A percentile compares a stretch with the other conserved stretches of the same genome.
phyloP scores from a whole-genome alignment of 1,284 basidiomycete genomes.

The Lentinula novae-zelandiae region DNA sequence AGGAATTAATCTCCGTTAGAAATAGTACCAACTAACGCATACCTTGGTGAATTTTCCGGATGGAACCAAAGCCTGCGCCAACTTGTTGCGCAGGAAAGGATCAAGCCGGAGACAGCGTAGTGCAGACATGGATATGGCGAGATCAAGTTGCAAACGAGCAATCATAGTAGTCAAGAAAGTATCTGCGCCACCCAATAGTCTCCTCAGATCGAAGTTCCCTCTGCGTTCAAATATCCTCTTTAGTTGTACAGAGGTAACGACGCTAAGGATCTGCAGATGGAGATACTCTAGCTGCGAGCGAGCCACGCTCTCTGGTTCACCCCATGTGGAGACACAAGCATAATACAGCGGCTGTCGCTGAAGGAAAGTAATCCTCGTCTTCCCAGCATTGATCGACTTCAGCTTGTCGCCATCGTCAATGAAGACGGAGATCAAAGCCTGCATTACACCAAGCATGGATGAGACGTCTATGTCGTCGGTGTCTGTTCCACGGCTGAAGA shows the following conservation, averaged over 20 bases:
- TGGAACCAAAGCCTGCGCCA: constrained; percentile 76
- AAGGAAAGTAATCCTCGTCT: constrained; percentile 79
- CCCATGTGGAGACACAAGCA: constrained; percentile 87
- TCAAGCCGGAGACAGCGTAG: constrained; percentile 81
- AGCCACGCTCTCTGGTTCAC: constrained; percentile 90
- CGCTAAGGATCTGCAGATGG: constrained; percentile 87
- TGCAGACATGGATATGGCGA: constrained; percentile 78
- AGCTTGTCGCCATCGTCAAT: constrained; percentile 83
- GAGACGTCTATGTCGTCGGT: constrained; percentile 64
- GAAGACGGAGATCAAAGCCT: constrained; percentile 92
- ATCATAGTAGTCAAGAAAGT: constrained; percentile 74
- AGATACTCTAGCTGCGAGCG: constrained; percentile 93
- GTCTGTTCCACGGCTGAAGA: constrained; percentile 42
- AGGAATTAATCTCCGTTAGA: background rate
- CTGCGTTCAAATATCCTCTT: constrained; percentile 82
- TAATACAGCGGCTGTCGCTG: constrained; percentile 88
- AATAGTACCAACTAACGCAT: constrained; percentile 14
- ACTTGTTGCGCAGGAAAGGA: constrained; percentile 59
- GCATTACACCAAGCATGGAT: constrained; percentile 88
- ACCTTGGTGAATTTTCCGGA: constrained; percentile 74
- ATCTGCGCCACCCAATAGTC: constrained; percentile 87
- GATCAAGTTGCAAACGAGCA: constrained; percentile 68
- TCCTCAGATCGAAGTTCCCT: constrained; percentile 88
- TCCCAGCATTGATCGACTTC: constrained; percentile 74
- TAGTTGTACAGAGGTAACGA: constrained; percentile 85